Evolutionary conservation across 1,284 basidiomycete species (phyloP).

Genomic region (Apiotrichum laibachii): DNA sequence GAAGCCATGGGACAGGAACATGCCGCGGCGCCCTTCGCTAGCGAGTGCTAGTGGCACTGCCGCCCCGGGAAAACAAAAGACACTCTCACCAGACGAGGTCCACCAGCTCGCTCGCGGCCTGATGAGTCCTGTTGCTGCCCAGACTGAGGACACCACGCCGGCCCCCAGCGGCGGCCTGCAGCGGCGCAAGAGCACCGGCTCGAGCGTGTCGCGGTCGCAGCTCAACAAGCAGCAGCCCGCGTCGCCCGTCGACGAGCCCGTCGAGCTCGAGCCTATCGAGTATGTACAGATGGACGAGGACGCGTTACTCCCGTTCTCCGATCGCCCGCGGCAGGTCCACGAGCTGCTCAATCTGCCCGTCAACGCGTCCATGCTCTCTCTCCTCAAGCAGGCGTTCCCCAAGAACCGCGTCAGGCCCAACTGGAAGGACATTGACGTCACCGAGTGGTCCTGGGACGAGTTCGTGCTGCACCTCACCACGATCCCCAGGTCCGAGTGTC

Average conservation of each 20-base stretch:
- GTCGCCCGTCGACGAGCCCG: constrained; percentile 18
- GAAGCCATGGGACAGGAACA: not conserved
- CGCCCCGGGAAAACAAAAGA: constrained; percentile 14
- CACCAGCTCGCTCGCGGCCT: constrained; percentile 41
- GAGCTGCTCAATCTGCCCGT: constrained; percentile 37
- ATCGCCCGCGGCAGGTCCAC: constrained; percentile 41
- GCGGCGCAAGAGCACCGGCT: constrained; percentile 31
- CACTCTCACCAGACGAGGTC: constrained; percentile 45
- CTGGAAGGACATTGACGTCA: constrained; percentile 41
- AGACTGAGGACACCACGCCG: constrained; percentile 24
- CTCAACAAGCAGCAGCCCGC: not conserved
- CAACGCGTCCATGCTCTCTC: constrained; percentile 39
- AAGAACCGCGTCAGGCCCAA: constrained; percentile 26
- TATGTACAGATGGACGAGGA: constrained; percentile 48
- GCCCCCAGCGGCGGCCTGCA: constrained; percentile 31
- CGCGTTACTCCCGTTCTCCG: constrained; percentile 45
- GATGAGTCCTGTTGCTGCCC: constrained; percentile 36
- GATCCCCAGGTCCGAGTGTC: constrained; percentile 33
- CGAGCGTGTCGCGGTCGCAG: constrained; percentile 3
- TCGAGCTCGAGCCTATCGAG: constrained; percentile 50
- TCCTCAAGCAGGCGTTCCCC: constrained; percentile 45
- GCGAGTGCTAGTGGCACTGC: not conserved
- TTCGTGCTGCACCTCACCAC: constrained; percentile 41
- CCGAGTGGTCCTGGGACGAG: constrained; percentile 47
- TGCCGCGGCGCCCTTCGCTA: constrained; percentile 8